phyloP scores from a whole-genome alignment of 2,329 filamentous ascomycete species.

The Hortaea werneckii region DNA sequence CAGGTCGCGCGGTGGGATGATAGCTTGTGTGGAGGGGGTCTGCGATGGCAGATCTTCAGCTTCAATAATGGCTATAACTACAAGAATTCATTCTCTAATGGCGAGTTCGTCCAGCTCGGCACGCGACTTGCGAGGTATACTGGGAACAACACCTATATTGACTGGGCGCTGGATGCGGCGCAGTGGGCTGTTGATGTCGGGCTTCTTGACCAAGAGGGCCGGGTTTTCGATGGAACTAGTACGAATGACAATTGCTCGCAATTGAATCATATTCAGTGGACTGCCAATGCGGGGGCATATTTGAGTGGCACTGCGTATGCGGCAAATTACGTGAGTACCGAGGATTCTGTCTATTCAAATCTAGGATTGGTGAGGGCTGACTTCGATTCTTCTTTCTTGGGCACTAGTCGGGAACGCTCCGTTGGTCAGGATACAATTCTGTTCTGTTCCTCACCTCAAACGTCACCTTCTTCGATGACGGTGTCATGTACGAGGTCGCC shows the following conservation, averaged over 20 bases:
- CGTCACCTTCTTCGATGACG: constrained; percentile 30
- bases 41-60: constrained; percentile 76
- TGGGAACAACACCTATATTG: constrained; percentile 43
- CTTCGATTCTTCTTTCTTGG: not conserved
- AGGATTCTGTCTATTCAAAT: too few relatives aligned
- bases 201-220: constrained; percentile 30
- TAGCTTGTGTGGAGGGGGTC: constrained; percentile 56
- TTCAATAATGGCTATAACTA: constrained; percentile 71
- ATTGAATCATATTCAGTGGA: constrained; percentile 45
- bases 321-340: constrained; percentile 38
- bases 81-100: constrained; percentile 73
- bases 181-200: constrained; percentile 51
- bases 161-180: constrained; percentile 59
- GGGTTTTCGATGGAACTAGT: constrained; percentile 54
- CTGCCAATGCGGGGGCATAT: constrained; percentile 56
- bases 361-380: not conserved
- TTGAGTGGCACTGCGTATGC: constrained; percentile 55
- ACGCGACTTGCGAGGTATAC: constrained; percentile 38
- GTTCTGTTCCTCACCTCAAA: constrained; percentile 42
- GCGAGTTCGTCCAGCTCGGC: constrained; percentile 71
- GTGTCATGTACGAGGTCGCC: constrained; percentile 54
- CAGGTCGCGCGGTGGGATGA: constrained; percentile 62
- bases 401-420: not conserved
- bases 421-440: not conserved
- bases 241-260: constrained; percentile 44